Base-by-base conservation (phyloP, 306 rosid genomes). In the Dryas octopetala region DNA sequence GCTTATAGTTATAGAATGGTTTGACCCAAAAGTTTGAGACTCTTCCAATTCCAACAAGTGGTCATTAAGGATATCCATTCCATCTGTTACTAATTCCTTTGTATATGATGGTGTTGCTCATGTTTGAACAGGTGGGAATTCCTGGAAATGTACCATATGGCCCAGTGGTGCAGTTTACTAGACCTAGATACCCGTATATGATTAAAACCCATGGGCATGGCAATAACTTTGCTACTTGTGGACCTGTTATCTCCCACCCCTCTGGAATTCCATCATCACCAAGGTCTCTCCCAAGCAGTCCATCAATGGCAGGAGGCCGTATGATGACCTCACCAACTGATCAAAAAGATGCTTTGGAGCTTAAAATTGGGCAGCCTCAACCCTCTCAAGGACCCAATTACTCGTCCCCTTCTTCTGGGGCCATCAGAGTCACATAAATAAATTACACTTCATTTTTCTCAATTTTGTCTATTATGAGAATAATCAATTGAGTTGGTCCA, bases 201-300 rank as follows among this genome's bases (percentile, higher is more conserved):
- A 40, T 62, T 1, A 81, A 55, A 72, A 66, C 48, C 63, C 76
- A 46, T 52, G 80, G 52, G 3, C 2, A 32, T 32, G 38, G 38
- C 38, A 32, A 32, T 46, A 74, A 46, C 17, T 38, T 60, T 15
- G 61, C 58, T 45, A 48, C 62, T 59, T 71, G 66, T 53, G 58
- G 49, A n/a, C 52, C 77, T 7, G 55, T 70, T 0, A 48, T 81
- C 6, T 12, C 44, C 28, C 90, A 83, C 72, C 88, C 88, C 46
- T 81, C 88, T 32, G 88, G 87, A 1, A 81, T 83, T 57, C 90
- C 88, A 47, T 70, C 85, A 4, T 76, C 85, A 2, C 85, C 89
- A 6, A 61, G 77, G 50, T 60, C 83, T 32, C 65, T 63, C 8
- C 82, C 82, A n/a, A 69, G 46, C 49, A 74, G 78, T 53, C 73